These are phyloP conservation scores for Daucus carota DNA, from an alignment of 129 eudicot species.

Conservation along the genomic window DH1_v3.0 NC_030388.2:2377001-2377500, in stretches of 20 bases:
- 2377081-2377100: neutral
- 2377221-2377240: neutral
- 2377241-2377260: neutral
- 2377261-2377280: neutral
- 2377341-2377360: constrained; percentile 85
- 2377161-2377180: constrained; percentile 88
- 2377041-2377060: constrained; percentile 97
- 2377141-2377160: constrained; percentile 34
- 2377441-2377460: neutral
- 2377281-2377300: neutral
- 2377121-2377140: neutral
- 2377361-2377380: constrained; percentile 80
- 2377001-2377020: constrained; percentile 67
- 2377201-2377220: constrained; percentile 66
- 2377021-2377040: constrained; percentile 73
- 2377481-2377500: neutral
- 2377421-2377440: neutral
- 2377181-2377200: constrained; percentile 92
- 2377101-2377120: neutral
- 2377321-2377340: constrained; percentile 73
- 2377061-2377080: constrained; percentile 49
- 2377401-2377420: constrained; percentile 1
- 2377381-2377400: constrained; percentile 77
- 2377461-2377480: neutral
- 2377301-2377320: neutral